Percentiles rank a stretch among this genome's conserved stretches.
phyloP scores from a whole-genome alignment of 2,329 filamentous ascomycete genomes.

The Leptodontidium sp. region DNA sequence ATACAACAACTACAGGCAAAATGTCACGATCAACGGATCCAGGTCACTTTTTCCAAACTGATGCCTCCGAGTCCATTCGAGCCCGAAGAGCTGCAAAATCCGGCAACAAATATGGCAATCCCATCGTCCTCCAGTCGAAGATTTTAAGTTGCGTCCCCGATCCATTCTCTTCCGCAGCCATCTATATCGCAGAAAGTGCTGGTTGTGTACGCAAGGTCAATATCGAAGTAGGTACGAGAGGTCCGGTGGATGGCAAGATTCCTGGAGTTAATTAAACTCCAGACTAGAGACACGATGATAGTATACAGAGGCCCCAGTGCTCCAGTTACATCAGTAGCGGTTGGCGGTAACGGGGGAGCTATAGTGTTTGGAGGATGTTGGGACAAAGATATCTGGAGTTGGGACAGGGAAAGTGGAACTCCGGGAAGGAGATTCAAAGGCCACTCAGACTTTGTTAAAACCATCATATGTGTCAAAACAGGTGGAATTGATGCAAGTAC shows the following conservation, averaged over 20 bases:
- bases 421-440: conserved; percentile 71
- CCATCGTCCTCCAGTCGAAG: conserved; percentile 84
- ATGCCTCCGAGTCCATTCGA: conserved; percentile 54
- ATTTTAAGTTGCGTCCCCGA: conserved; percentile 78
- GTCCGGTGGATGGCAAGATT: conserved; percentile 21
- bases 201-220: conserved; percentile 78
- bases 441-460: conserved; percentile 92
- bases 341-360: conserved; percentile 62
- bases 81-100: conserved; percentile 73
- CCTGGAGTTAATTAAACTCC: conserved; percentile 17
- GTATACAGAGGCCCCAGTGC: conserved; percentile 78
- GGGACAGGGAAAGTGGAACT: conserved; percentile 68
- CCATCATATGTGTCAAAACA: conserved; percentile 70
- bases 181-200: conserved; percentile 89
- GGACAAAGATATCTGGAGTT: conserved; percentile 93
- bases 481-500: conserved; percentile 61
- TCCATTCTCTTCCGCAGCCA: conserved; percentile 63
- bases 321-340: conserved; percentile 79
- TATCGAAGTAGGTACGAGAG: conserved; percentile 70
- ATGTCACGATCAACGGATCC: conserved; percentile 77
- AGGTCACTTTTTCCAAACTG: conserved; percentile 91
- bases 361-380: conserved; percentile 88
- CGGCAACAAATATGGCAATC: conserved; percentile 81
- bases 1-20: conserved; percentile 13
- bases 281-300: conserved; percentile 54